Evolutionary conservation across 2,329 filamentous ascomycete genomes (phyloP).

Genomic region (Fusarium algeriense): DNA sequence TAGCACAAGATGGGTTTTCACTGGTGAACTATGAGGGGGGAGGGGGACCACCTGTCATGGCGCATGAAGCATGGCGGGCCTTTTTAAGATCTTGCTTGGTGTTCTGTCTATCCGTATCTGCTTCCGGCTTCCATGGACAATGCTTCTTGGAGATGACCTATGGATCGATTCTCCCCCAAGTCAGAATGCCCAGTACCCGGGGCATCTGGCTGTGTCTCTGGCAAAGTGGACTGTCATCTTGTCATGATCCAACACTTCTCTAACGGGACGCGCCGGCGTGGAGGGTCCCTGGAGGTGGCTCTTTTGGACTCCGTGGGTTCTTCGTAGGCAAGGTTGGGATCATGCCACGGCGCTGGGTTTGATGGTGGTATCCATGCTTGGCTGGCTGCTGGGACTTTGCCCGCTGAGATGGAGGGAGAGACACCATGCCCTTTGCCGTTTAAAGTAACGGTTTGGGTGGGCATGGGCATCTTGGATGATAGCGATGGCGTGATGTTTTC

Average conservation of each 20-base stretch:
- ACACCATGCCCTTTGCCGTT: slow-evolving; percentile 25
- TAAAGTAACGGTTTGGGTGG: slow-evolving; percentile 11
- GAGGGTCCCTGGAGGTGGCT: slow-evolving; percentile 25
- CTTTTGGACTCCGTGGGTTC: slow-evolving; percentile 31
- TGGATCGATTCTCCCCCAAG: slow-evolving; percentile 34
- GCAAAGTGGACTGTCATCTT: slow-evolving; percentile 48
- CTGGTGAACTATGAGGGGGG: slow-evolving; percentile 36
- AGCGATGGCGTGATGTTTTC: slow-evolving; percentile 31
- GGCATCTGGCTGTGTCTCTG: slow-evolving; percentile 27
- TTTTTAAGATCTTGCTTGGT: slow-evolving; percentile 35
- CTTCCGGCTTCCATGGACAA: slow-evolving; percentile 3
- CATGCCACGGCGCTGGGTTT: slow-evolving; percentile 44
- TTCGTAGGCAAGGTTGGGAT: slow-evolving; percentile 38
- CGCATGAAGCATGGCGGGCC: slow-evolving; percentile 46
- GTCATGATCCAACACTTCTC: slow-evolving; percentile 41
- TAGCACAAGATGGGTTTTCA: slow-evolving; percentile 33
- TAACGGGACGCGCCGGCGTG: slow-evolving; percentile 45
- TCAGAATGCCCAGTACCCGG: slow-evolving; percentile 20
- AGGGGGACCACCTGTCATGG: slow-evolving; percentile 26
- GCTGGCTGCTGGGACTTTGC: slow-evolving; percentile 6
- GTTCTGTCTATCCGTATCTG: slow-evolving; percentile 1
- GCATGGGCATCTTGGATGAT: slow-evolving; percentile 4
- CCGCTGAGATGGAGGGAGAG: slow-evolving; percentile 23
- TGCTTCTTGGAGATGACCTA: slow-evolving; percentile 11
- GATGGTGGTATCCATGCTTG: slow-evolving; percentile 26